These are phyloP conservation scores for Colletotrichum euphorbiae DNA, from an alignment of 2,329 filamentous ascomycete genomes.

Conservation along the genomic window DNA sequence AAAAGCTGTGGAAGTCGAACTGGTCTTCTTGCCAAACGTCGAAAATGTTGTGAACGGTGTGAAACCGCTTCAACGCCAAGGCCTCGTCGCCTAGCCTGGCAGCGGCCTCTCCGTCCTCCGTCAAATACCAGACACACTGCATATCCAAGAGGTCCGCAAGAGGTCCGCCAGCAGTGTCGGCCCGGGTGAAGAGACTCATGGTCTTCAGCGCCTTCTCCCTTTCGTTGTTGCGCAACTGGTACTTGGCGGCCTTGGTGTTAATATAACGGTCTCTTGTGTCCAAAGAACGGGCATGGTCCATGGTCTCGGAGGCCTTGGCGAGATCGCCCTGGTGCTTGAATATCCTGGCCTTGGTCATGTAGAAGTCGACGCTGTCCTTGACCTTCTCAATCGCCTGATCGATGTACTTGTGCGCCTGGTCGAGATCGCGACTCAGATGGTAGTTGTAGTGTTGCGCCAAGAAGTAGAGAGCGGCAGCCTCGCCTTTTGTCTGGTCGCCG, in stretches of 20 bases:
- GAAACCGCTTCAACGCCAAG: slow-evolving; percentile 92
- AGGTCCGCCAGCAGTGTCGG: slow-evolving; percentile 88
- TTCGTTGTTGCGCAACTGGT: slow-evolving; percentile 92
- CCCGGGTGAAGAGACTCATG: slow-evolving; percentile 93
- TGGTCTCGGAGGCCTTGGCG: slow-evolving; percentile 82
- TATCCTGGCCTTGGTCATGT: slow-evolving; percentile 96
- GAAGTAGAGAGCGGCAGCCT: slow-evolving; percentile 88
- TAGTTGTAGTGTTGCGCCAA: slow-evolving; percentile 98
- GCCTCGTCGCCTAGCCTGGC: slow-evolving; percentile 84
- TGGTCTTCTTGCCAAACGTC: slow-evolving; percentile 98
- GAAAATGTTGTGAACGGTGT: slow-evolving; percentile 90
- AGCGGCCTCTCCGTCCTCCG: slow-evolving; percentile 93
- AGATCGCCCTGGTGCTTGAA: slow-evolving; percentile 89
- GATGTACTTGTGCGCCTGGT: slow-evolving; percentile 84
- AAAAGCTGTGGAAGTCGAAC: slow-evolving; percentile 98
- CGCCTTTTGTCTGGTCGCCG: slow-evolving; percentile 68
- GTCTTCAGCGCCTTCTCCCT: slow-evolving; percentile 88
- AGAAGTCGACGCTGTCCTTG: slow-evolving; percentile 86
- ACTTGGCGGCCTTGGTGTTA: slow-evolving; percentile 98
- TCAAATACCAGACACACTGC: slow-evolving; percentile 98
- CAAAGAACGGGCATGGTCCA: slow-evolving; percentile 87
- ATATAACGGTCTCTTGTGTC: slow-evolving; percentile 96
- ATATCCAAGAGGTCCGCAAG: slow-evolving; percentile 94
- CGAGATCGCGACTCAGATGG: slow-evolving; percentile 83
- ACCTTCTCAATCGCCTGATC: slow-evolving; percentile 85